phyloP scores from a whole-genome alignment of 331 rosid genomes.

The Ulmus americana region DNA sequence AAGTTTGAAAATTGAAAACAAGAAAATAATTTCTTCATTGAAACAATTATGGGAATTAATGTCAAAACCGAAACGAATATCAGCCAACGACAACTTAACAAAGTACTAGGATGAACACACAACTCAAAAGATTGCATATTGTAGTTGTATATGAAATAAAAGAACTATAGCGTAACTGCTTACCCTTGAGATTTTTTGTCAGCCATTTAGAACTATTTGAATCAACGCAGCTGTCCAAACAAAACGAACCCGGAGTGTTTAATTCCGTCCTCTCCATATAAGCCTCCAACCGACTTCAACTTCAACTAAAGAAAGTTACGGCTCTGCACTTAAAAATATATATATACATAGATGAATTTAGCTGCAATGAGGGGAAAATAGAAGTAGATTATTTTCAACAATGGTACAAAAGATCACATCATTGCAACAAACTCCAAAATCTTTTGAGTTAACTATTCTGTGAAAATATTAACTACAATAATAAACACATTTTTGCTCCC shows the following conservation, averaged over 20 bases:
- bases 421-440: not conserved
- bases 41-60: too few species aligned
- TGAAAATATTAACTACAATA: not conserved
- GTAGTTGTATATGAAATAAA: not conserved
- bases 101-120: not conserved
- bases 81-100: not conserved
- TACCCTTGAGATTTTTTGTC: constrained; percentile 34
- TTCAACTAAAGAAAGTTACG: not conserved
- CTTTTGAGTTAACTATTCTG: not conserved
- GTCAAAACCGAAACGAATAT: not conserved
- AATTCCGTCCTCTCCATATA: constrained; percentile 35
- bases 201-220: constrained; percentile 24
- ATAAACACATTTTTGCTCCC: not conserved
- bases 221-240: not conserved
- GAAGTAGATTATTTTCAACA: not conserved
- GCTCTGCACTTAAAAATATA: too few species aligned
- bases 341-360: too few species aligned
- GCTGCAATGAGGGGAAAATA: too few species aligned
- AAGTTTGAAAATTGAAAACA: not conserved
- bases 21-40: too few species aligned
- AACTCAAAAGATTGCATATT: not conserved
- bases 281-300: constrained; percentile 11
- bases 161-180: not conserved
- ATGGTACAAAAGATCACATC: not conserved
- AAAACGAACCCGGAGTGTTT: constrained; percentile 12